These are phyloP conservation scores for Aspergillus sp. DNA, from an alignment of 2,329 filamentous ascomycete genomes.

Conservation along the genomic window DNA sequence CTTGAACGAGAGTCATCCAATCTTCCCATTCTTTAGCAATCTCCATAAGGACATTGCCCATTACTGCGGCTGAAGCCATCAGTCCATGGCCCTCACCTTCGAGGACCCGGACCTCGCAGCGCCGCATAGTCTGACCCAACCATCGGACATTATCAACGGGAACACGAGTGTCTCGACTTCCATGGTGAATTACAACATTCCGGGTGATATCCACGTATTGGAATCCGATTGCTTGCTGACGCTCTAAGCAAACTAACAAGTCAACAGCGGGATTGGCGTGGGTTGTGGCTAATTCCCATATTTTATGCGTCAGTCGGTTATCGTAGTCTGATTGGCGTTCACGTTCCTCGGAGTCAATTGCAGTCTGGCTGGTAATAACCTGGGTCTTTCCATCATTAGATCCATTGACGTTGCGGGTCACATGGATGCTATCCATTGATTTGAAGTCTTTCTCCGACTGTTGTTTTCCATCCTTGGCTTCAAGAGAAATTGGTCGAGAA, in stretches of 20 bases:
- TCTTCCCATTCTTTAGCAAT: constrained; percentile 93
- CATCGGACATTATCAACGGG: constrained; percentile 94
- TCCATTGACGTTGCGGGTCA: constrained; percentile 17
- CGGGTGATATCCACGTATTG: constrained; percentile 94
- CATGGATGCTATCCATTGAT: constrained; percentile 18
- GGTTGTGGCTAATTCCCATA: constrained; percentile 89
- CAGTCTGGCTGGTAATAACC: constrained; percentile 4
- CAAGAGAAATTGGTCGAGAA: constrained; percentile 47
- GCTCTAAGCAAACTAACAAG: constrained; percentile 86
- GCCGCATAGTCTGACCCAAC: constrained; percentile 89
- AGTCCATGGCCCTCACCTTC: constrained; percentile 91
- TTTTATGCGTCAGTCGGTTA: constrained; percentile 80
- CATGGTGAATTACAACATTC: constrained; percentile 90
- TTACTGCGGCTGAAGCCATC: constrained; percentile 91
- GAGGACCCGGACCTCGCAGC: constrained; percentile 86
- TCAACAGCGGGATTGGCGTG: constrained; percentile 94
- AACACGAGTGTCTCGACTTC: constrained; percentile 83
- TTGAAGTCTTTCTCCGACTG: constrained; percentile 21
- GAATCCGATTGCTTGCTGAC: constrained; percentile 89
- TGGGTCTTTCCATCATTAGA: constrained; percentile 14
- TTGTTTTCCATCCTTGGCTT: constrained; percentile 43
- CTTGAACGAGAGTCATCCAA: constrained; percentile 64
- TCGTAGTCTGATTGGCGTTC: constrained; percentile 63
- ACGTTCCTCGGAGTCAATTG: constrained; percentile 28
- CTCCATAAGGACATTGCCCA: constrained; percentile 92